Conservation (phyloP, 2,329 filamentous ascomycete genomes). For the Ophiocordyceps sinensis region DNA sequence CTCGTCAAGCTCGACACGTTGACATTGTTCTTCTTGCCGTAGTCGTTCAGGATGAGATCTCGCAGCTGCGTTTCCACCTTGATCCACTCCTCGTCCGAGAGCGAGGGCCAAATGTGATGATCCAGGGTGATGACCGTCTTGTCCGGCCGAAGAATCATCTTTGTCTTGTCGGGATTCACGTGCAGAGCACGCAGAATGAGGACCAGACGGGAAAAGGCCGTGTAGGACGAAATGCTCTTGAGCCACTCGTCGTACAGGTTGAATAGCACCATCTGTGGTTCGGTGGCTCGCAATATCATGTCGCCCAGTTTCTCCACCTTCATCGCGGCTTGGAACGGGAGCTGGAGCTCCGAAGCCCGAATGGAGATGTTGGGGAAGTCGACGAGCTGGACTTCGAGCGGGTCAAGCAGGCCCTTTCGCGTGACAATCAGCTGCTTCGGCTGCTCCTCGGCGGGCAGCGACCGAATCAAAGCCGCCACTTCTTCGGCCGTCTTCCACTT, state of each 20-base stretch:
- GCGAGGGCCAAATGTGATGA: conserved; percentile 94
- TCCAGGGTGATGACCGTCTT: conserved; percentile 98
- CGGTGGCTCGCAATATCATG: conserved; percentile 94
- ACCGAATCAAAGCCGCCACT: conserved; percentile 93
- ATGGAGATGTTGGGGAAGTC: conserved; percentile 99
- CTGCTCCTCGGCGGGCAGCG: conserved; percentile 91
- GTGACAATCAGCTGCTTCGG: conserved; percentile 98
- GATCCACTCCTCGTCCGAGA: conserved; percentile 96
- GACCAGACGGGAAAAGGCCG: conserved; percentile 89
- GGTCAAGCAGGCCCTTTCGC: conserved; percentile 90
- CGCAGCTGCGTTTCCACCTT: conserved; percentile 96
- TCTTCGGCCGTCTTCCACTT: conserved; percentile 99
- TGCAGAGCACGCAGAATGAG: conserved; percentile 88
- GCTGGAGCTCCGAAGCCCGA: conserved; percentile 85
- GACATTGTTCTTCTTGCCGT: conserved; percentile 99
- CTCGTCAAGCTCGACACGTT: conserved; percentile 94
- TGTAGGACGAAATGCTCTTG: conserved; percentile 97
- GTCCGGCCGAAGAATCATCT: conserved; percentile 84
- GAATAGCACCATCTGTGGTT: conserved; percentile 99
- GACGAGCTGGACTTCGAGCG: conserved; percentile 88
- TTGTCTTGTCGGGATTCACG: conserved; percentile 97
- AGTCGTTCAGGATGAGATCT: conserved; percentile 94
- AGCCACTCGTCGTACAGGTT: conserved; percentile 98
- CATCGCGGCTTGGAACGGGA: conserved; percentile 99
- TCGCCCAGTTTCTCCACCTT: conserved; percentile 98